These are phyloP conservation scores for Starmerella roubikii DNA, from an alignment of 805 yeast genomes.

Conservation along the genomic window DNA sequence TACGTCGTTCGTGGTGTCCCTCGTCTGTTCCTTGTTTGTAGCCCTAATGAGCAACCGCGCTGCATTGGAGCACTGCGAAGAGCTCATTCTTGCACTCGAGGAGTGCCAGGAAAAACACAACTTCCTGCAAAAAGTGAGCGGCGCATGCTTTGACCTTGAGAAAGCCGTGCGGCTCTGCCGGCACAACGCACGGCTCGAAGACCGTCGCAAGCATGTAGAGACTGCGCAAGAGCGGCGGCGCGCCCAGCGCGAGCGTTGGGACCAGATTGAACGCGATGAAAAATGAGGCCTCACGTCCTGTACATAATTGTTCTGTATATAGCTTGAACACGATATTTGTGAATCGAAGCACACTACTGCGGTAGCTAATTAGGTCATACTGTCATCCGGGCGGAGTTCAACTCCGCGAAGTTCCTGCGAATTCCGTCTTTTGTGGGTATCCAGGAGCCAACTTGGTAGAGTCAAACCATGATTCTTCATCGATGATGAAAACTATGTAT, in stretches of 20 bases:
- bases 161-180: conserved; percentile 68
- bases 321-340: background rate
- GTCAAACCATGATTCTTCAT: no score
- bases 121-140: conserved; percentile 56
- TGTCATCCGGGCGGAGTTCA: no score
- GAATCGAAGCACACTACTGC: background rate
- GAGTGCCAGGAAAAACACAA: conserved; percentile 63
- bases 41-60: conserved; percentile 20
- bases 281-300: conserved; percentile 37
- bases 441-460: no score
- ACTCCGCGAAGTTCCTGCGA: no score
- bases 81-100: conserved; percentile 74
- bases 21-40: no score
- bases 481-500: no score
- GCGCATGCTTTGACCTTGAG: conserved; percentile 73
- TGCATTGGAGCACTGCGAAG: conserved; percentile 44
- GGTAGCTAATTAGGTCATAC: no score
- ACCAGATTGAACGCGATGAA: conserved; percentile 41
- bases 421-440: no score
- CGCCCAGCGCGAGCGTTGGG: conserved; percentile 42
- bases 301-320: background rate
- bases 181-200: conserved; percentile 60
- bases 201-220: conserved; percentile 34
- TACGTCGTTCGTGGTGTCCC: no score
- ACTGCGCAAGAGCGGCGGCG: conserved; percentile 45